Evolutionary conservation across 139 green algal genomes (phyloP), one percentile per base, ranked within the genome.

Genomic region (Picochlorum sp.): DNA sequence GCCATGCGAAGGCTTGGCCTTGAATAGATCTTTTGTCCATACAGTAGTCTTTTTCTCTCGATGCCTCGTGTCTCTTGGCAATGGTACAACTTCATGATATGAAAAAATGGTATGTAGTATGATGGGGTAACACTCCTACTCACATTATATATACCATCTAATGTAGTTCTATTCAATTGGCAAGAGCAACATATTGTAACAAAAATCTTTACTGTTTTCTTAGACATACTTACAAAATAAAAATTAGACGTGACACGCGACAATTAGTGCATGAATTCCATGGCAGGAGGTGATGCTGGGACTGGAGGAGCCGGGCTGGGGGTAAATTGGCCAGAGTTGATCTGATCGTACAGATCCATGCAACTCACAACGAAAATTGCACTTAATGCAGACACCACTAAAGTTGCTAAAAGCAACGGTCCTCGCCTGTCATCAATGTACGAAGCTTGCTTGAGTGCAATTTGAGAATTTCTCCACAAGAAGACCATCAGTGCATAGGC

Each of bases 371-470:
- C 69, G 28, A 92, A 79, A 70, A 95, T 95, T 47, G 81, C 80
- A n/a, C 73, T 68, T 0, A 95, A 77, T 3, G 88, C 76, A 10
- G 78, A 49, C n/a, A 87, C 71, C 4, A 95, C 87, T 6, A 85
- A 69, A 4, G 58, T 69, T 32, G 85, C 88, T 44, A 95, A 73
- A 11, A 84, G 76, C 61, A 91, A 64, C 2, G 88, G 88, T 2
- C 88, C 88, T 60, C 64, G 66, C 30, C 65, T 54, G 73, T 95
- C 88, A 68, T 95, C 87, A 50, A 94, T 90, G 56, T 91, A 86
- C 1, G 63, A 58, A 8, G 82, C 77, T 72, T 80, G 76, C 78
- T 92, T 92, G 67, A 80, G 71, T 1, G 81, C 78, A 59, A 94
- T 94, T 65, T 83, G 82, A 5, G 44, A 58, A 47, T 68, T 73